These are phyloP conservation scores for Verticillium dahliae DNA, from an alignment of 2,329 filamentous ascomycete species.

Conservation along the genomic window DNA sequence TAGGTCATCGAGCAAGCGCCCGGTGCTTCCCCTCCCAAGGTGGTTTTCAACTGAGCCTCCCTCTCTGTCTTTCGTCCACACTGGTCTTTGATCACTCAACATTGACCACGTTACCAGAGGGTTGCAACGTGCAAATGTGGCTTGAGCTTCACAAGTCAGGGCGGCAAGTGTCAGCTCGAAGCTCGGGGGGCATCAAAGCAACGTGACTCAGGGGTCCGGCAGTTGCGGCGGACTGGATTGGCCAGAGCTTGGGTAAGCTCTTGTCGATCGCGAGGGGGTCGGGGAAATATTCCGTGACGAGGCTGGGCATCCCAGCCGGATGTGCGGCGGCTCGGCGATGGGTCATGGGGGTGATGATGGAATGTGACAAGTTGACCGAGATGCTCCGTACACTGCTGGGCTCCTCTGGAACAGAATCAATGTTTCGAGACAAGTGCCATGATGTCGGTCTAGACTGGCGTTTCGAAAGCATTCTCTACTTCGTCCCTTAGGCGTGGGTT, in stretches of 20 bases:
- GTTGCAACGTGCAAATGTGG: not conserved
- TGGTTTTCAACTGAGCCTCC: not conserved
- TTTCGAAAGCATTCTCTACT: no score
- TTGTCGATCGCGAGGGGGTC: not conserved
- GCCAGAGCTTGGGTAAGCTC: not conserved
- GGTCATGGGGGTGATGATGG: not conserved
- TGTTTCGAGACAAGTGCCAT: no score
- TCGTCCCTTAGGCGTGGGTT: no score
- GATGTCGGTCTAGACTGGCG: no score
- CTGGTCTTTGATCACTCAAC: not conserved
- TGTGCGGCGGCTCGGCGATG: not conserved
- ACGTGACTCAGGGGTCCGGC: not conserved
- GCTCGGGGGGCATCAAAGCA: not conserved
- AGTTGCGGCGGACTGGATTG: not conserved
- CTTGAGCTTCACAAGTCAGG: not conserved
- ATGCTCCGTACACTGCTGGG: no score
- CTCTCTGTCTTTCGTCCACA: not conserved
- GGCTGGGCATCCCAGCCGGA: not conserved
- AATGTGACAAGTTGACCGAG: not conserved
- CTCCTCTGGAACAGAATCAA: no score
- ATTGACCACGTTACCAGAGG: not conserved
- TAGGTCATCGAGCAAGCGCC: not conserved
- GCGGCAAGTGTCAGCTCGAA: not conserved
- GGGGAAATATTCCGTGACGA: not conserved
- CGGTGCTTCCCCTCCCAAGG: not conserved